Percentiles rank a stretch among this genome's conserved stretches.
Evolutionary conservation across 2,329 filamentous ascomycete genomes (phyloP).

Genomic region (Calonectria crousiana): DNA sequence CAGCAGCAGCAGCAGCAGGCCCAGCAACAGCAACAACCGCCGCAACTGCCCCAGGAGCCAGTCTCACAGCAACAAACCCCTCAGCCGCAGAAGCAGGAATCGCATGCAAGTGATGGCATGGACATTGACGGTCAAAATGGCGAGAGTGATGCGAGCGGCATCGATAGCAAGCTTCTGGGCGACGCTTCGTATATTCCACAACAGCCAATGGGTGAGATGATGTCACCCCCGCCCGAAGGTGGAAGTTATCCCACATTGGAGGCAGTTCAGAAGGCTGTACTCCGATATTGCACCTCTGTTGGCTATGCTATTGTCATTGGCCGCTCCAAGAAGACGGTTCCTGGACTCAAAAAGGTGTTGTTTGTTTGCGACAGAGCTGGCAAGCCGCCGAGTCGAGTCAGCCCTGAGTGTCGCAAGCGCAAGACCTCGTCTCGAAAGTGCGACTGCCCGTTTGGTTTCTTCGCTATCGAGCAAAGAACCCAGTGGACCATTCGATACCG

Average conservation of each 20-base stretch:
- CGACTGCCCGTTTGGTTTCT: constrained; percentile 78
- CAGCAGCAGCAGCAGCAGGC: constrained; percentile 44
- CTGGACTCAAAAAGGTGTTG: constrained; percentile 75
- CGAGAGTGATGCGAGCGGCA: constrained; percentile 57
- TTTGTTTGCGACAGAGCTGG: constrained; percentile 76
- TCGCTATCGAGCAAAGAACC: constrained; percentile 75
- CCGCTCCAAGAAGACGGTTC: constrained; percentile 75
- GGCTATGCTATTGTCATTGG: constrained; percentile 78
- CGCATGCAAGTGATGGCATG: constrained; percentile 62
- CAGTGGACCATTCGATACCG: constrained; percentile 76
- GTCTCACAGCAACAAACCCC: constrained; percentile 48
- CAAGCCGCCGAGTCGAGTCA: constrained; percentile 72
- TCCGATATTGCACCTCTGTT: constrained; percentile 75
- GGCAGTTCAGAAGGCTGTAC: constrained; percentile 72
- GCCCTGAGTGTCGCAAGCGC: constrained; percentile 72
- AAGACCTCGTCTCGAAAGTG: constrained; percentile 78
- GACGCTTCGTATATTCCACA: constrained; percentile 64
- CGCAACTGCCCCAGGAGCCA: constrained; percentile 40
- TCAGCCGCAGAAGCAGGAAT: constrained; percentile 54
- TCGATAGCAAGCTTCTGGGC: constrained; percentile 62
- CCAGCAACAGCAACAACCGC: constrained; percentile 43
- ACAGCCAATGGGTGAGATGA: constrained; percentile 68
- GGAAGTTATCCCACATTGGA: constrained; percentile 74
- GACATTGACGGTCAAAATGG: constrained; percentile 65
- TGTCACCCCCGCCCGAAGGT: constrained; percentile 74